Conservation (phyloP, 441 rosid genomes). For the Erodium chrysanthum region DNA sequence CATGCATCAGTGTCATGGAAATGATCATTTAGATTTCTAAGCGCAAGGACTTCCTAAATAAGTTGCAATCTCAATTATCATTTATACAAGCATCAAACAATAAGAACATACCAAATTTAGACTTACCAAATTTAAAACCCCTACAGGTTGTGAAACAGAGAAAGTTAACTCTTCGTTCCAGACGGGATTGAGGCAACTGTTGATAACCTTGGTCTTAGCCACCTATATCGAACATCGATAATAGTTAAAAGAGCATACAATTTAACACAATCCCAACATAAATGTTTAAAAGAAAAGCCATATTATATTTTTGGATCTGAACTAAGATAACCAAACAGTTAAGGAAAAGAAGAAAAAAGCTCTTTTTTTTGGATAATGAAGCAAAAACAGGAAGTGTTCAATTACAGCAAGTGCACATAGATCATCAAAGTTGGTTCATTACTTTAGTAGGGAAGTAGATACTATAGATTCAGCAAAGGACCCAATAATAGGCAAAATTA, state of each 20-base stretch:
- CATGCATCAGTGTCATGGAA: background rate
- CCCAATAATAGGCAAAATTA: background rate
- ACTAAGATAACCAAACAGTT: background rate
- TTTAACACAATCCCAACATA: background rate
- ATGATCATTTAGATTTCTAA: too few species aligned
- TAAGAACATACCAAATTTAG: background rate
- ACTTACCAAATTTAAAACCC: conserved; percentile 49
- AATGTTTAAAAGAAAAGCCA: too few species aligned
- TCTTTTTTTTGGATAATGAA: background rate
- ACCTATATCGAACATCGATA: conserved; percentile 34
- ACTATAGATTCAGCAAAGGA: background rate
- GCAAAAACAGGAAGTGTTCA: background rate
- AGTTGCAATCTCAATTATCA: too few species aligned
- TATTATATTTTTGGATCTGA: background rate
- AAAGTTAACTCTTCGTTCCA: conserved; percentile 87
- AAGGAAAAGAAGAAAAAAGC: background rate
- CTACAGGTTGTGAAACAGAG: conserved; percentile 59
- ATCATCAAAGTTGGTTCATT: too few species aligned
- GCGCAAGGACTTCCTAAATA: too few species aligned
- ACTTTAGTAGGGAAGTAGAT: background rate
- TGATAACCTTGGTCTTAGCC: conserved; percentile 87
- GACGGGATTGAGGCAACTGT: conserved; percentile 82
- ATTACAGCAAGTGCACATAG: background rate
- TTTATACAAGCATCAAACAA: too few species aligned
- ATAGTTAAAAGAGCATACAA: background rate